Percentiles rank a stretch among this genome's conserved stretches.
phyloP scores from a whole-genome alignment of 2,329 filamentous ascomycete genomes.

The Colletotrichum sublineola region DNA sequence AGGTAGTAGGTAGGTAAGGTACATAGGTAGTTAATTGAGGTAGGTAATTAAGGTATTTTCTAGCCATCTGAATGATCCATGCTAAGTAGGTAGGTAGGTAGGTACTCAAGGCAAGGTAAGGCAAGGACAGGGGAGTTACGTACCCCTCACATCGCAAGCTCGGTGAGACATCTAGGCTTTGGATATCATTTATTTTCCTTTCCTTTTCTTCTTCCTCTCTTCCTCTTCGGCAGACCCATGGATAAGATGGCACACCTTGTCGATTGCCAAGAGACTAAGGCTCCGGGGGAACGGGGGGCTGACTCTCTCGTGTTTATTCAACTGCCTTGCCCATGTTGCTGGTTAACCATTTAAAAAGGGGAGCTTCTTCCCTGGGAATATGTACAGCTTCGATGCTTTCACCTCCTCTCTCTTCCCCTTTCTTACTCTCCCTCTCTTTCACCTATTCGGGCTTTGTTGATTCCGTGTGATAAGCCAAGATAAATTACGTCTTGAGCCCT shows the following conservation, averaged over 20 bases:
- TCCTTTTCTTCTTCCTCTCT: not conserved
- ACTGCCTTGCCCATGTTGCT: not conserved
- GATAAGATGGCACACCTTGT: not conserved
- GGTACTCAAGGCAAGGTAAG: not conserved
- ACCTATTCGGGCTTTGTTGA: not conserved
- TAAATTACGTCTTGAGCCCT: not conserved
- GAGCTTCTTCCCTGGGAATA: not conserved
- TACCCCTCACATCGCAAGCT: not conserved
- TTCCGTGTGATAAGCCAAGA: not conserved
- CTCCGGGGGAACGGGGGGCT: not conserved
- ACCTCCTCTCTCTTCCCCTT: not conserved
- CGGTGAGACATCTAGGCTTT: constrained; percentile 23
- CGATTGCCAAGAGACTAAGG: constrained; percentile 31
- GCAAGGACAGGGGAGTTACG: not conserved
- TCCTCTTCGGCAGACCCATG: constrained; percentile 3
- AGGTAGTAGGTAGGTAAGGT: not conserved
- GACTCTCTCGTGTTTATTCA: not conserved
- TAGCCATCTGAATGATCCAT: not conserved
- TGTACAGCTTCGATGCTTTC: not conserved
- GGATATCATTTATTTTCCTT: not conserved
- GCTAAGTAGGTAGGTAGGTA: not conserved
- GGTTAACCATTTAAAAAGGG: constrained; percentile 30
- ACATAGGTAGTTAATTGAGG: not conserved
- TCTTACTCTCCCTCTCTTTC: not conserved
- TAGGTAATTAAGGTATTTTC: not conserved